Percentiles rank a stretch among this genome's conserved stretches.
These are phyloP conservation scores for Chloris gayana DNA, from an alignment of 176 grass and related monocot species.

Conservation along the genomic window DNA sequence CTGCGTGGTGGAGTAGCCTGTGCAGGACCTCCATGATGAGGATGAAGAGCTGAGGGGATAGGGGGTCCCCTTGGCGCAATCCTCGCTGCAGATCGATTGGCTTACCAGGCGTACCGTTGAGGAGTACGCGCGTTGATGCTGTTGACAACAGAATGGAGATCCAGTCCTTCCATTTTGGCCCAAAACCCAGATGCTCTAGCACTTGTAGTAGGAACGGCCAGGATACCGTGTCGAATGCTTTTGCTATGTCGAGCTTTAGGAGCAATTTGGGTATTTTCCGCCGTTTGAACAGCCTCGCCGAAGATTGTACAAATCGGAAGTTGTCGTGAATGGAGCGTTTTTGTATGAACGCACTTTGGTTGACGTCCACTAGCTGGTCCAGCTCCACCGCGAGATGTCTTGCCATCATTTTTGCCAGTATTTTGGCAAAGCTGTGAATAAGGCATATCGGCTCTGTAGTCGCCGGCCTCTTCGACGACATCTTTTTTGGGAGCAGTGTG, in stretches of 20 bases:
- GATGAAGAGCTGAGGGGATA: not conserved
- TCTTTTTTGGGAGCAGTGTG: not conserved
- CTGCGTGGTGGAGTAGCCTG: too few relatives aligned
- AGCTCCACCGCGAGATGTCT: rapidly evolving
- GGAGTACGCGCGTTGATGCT: not conserved
- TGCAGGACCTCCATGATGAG: not conserved
- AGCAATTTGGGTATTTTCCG: not conserved
- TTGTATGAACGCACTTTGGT: not conserved
- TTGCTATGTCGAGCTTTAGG: not conserved
- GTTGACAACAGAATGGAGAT: rapidly evolving
- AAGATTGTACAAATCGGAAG: not conserved
- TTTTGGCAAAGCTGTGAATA: not conserved
- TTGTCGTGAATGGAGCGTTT: not conserved
- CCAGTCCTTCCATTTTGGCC: not conserved
- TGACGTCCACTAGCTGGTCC: not conserved
- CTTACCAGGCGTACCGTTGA: rapidly evolving
- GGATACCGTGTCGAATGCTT: not conserved
- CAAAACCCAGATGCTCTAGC: rapidly evolving
- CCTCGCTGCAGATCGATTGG: not conserved
- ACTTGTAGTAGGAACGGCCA: not conserved
- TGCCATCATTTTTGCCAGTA: not conserved
- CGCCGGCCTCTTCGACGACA: rapidly evolving
- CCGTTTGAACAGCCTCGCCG: not conserved
- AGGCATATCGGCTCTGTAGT: not conserved
- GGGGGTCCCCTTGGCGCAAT: not conserved